Evolutionary conservation across 495 filamentous ascomycete species (phyloP), one percentile per base, ranked within the genome.

Genomic region (Daldinia vernicosa): DNA sequence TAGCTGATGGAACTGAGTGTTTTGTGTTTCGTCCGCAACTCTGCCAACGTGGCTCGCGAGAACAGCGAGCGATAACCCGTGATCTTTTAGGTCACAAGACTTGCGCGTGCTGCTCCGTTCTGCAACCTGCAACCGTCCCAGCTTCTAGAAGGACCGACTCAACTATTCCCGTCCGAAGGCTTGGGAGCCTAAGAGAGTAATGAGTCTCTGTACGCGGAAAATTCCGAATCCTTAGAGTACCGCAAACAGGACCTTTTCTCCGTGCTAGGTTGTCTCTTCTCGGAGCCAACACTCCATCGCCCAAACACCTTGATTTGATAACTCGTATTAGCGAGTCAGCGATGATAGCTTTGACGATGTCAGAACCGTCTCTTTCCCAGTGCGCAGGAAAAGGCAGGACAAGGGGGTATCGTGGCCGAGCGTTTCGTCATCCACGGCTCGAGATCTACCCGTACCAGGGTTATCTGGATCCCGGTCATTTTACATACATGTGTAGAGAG

Each of bases 351-450:
- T 60, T 60, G 47, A 47, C 51, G 55, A 50, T 32, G 26, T 22
- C 27, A 35, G 35, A 54, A 39, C n/a, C 37, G 32, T 52, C 60
- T 60, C 51, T 60, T 67, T 59, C 62, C 35, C 61, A 69, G 39
- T 12, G 26, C 30, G 39, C 60, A 60, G 33, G 51, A 69, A 69
- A 73, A 54, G 19, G 56, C 33, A 56, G 56, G 57, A 61, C 70
- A 73, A 62, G 70, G 70, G 70, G 66, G 66, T 65, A 69, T 69
- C 70, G 70, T 69, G 70, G 61, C 61, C 66, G 59, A 66, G 61
- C 43, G 71, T 74, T 74, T 74, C 71, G 71, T 74, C 71, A 74
- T 74, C 67, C 71, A 74, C 71, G 71, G 71, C 63, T 74, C 27
- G 50, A 70, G 66, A 74, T 74, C 66, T 74, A 67, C 66, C 71